These are phyloP conservation scores for Holtermannia corniformis DNA, from an alignment of 768 basidiomycete species.

Conservation along the genomic window DNA sequence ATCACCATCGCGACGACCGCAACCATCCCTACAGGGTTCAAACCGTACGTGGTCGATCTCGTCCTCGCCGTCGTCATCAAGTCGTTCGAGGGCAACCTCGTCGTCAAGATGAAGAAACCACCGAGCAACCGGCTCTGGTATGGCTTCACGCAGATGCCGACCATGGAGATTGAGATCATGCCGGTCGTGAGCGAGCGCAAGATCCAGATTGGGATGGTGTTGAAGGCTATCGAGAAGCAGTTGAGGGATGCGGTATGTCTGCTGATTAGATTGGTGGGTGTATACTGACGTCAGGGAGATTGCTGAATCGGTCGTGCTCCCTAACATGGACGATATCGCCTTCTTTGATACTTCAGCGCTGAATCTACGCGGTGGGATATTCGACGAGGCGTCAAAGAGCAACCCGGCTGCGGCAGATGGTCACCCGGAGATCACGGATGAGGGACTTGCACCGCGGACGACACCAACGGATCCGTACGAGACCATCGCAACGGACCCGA, in stretches of 20 bases:
- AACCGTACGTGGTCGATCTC: slow-evolving; percentile 79
- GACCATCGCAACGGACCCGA: slow-evolving; percentile 10
- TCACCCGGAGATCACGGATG: slow-evolving; percentile 3
- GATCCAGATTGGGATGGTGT: slow-evolving; percentile 87
- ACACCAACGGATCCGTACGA: slow-evolving; percentile 19
- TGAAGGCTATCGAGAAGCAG: slow-evolving; percentile 77
- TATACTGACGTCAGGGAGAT: slow-evolving; percentile 50
- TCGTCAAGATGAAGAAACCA: slow-evolving; percentile 76
- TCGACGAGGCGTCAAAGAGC: slow-evolving; percentile 57
- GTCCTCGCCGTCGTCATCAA: slow-evolving; percentile 79
- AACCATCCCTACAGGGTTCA: slow-evolving; percentile 74
- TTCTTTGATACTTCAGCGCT: slow-evolving; percentile 71
- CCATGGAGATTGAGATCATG: slow-evolving; percentile 79
- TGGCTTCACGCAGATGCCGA: slow-evolving; percentile 72
- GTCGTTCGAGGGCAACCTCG: slow-evolving; percentile 80
- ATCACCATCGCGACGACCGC: slow-evolving; percentile 85
- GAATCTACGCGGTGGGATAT: slow-evolving; percentile 75
- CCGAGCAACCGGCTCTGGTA: slow-evolving; percentile 95
- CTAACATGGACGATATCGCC: slow-evolving; percentile 96
- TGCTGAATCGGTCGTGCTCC: slow-evolving; percentile 83
- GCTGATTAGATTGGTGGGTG: not conserved
- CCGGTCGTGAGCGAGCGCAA: slow-evolving; percentile 91
- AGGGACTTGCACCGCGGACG: not conserved
- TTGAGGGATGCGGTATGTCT: slow-evolving; percentile 73
- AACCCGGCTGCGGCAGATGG: slow-evolving; percentile 4